These are phyloP conservation scores for Metschnikowia lochheadii DNA, from an alignment of 805 yeast genomes.

Conservation along the genomic window DNA sequence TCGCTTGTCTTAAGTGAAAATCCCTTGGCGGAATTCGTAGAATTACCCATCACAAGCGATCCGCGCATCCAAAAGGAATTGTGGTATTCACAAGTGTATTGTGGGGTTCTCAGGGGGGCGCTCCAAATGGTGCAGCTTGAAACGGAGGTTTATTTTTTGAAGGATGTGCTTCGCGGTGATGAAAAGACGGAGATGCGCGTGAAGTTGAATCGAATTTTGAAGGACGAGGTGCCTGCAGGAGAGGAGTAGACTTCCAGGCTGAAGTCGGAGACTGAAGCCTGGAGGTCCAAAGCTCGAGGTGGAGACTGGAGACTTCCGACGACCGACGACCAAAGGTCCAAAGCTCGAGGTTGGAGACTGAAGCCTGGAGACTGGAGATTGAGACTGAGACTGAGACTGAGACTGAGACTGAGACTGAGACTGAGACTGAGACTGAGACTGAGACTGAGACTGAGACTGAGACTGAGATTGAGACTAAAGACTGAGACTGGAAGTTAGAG, in stretches of 20 bases:
- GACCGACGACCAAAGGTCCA: too few species aligned
- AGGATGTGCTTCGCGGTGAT: constrained; percentile 81
- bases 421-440: too few species aligned
- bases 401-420: too few species aligned
- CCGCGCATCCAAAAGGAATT: constrained; percentile 63
- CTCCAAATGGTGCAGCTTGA: constrained; percentile 94
- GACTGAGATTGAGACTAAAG: too few species aligned
- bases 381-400: too few species aligned
- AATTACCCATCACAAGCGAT: constrained; percentile 68
- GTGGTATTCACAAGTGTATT: constrained; percentile 89
- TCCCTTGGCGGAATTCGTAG: constrained; percentile 93
- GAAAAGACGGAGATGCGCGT: constrained; percentile 75
- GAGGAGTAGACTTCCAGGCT: constrained; percentile 53
- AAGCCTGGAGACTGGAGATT: too few species aligned
- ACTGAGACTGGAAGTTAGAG: too few species aligned
- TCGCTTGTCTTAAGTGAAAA: constrained; percentile 73
- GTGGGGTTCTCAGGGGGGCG: constrained; percentile 89
- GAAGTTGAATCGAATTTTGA: constrained; percentile 64
- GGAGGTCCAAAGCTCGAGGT: too few species aligned
- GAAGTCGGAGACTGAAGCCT: too few species aligned
- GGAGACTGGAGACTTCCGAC: too few species aligned
- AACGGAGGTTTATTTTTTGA: constrained; percentile 74
- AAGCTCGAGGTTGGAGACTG: too few species aligned
- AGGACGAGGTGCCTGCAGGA: constrained; percentile 96
- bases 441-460: too few species aligned